phyloP scores from a whole-genome alignment of 1,284 basidiomycete species.

The Peniophora sp. region DNA sequence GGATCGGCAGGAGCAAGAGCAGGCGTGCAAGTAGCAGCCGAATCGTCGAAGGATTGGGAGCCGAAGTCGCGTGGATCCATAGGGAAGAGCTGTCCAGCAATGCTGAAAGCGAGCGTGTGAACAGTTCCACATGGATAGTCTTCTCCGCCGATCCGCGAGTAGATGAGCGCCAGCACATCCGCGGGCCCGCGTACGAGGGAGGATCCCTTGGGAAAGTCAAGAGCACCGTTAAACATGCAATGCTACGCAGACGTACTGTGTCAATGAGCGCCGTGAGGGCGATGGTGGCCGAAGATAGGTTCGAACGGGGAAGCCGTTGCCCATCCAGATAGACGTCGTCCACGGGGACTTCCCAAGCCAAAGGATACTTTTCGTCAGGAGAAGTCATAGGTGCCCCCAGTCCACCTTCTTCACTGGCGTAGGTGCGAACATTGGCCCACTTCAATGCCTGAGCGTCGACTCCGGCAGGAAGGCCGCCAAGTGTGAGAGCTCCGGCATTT shows the following conservation, averaged over 20 bases:
- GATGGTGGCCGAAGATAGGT: conserved; percentile 24
- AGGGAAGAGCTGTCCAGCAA: conserved; percentile 54
- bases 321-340: conserved; percentile 52
- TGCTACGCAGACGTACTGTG: conserved; percentile 28
- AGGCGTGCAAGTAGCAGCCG: conserved; percentile 33
- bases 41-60: conserved; percentile 24
- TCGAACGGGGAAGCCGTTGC: conserved; percentile 34
- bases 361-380: conserved; percentile 23
- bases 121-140: conserved; percentile 36
- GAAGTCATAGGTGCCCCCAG: conserved; percentile 22
- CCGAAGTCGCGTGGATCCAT: conserved; percentile 63
- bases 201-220: conserved; percentile 22
- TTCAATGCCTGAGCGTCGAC: conserved; percentile 24
- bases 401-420: conserved; percentile 26
- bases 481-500: conserved; percentile 27
- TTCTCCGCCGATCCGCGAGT: conserved; percentile 16
- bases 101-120: conserved; percentile 51
- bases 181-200: conserved; percentile 29
- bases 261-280: conserved; percentile 42
- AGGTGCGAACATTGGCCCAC: conserved; percentile 31
- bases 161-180: conserved; percentile 31
- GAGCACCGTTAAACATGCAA: background rate
- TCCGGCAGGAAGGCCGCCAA: conserved; percentile 30
- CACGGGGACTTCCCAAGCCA: conserved; percentile 46
- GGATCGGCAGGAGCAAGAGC: conserved; percentile 44